Evolutionary conservation across 805 yeast genomes (phyloP).

Genomic region (Pichia scutulata): DNA sequence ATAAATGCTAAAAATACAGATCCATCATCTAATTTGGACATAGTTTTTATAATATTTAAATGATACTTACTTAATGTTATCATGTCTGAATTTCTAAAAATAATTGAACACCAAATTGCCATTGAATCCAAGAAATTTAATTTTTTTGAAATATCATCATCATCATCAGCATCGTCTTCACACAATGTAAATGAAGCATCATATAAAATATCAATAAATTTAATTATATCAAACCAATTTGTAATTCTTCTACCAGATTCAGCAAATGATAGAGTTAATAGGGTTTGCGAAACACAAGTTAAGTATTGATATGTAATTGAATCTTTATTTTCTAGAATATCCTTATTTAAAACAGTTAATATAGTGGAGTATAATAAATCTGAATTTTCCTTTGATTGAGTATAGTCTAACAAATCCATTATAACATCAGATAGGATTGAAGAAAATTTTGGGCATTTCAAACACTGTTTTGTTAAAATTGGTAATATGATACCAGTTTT

Average conservation of each 20-base stretch:
- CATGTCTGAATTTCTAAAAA: constrained; percentile 47
- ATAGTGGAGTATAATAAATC: constrained; percentile 34
- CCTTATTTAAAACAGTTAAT: constrained; percentile 14
- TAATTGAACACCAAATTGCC: constrained; percentile 39
- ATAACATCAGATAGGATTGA: constrained; percentile 53
- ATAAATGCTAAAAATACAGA: constrained; percentile 38
- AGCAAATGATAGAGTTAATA: constrained; percentile 48
- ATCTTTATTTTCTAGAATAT: constrained; percentile 1
- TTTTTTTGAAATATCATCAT: constrained; percentile 6
- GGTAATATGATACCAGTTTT: constrained; percentile 48
- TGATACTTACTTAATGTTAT: constrained; percentile 39
- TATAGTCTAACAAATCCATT: constrained; percentile 45
- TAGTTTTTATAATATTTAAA: constrained; percentile 34
- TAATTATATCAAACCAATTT: constrained; percentile 37
- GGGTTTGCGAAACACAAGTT: constrained; percentile 32
- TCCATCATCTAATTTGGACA: constrained; percentile 30
- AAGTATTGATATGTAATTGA: constrained; percentile 11
- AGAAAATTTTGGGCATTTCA: constrained; percentile 22
- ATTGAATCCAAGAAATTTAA: constrained; percentile 23
- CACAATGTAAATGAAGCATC: constrained; percentile 2
- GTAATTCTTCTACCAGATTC: constrained; percentile 62
- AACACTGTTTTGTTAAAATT: constrained; percentile 22
- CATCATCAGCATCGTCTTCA: constrained; percentile 8
- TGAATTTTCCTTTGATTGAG: constrained; percentile 39
- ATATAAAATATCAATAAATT: constrained; percentile 12